A percentile compares a stretch with the other conserved stretches of the same genome.
Conservation (phyloP, 1,284 basidiomycete species). For the Cutaneotrichosporon sp. region DNA sequence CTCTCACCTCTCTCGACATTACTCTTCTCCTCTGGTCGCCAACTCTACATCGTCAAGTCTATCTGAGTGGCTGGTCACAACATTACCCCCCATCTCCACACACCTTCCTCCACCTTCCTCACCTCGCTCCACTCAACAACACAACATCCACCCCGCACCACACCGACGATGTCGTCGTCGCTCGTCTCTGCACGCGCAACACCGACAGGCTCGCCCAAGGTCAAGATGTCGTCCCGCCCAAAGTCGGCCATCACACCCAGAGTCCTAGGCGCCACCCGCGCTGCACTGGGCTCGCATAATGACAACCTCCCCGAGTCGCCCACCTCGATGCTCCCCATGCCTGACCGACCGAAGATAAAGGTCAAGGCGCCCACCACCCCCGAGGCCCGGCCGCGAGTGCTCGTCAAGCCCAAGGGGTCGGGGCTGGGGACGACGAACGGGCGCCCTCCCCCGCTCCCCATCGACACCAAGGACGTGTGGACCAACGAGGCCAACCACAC, state of each 20-base stretch:
- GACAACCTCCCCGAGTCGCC: slow-evolving; percentile 22
- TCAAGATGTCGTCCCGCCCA: slow-evolving; percentile 12
- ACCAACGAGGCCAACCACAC: slow-evolving; percentile 13
- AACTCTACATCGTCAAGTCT: background rate
- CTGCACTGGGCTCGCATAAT: slow-evolving; percentile 15
- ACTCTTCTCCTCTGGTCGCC: background rate
- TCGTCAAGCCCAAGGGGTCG: slow-evolving; percentile 29
- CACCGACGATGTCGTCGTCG: slow-evolving; percentile 1
- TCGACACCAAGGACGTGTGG: slow-evolving; percentile 11
- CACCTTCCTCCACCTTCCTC: background rate
- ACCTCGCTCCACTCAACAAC: background rate
- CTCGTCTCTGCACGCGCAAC: slow-evolving; percentile 1
- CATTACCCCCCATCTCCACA: background rate
- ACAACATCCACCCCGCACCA: background rate
- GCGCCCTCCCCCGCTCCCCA: background rate
- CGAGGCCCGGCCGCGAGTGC: slow-evolving; percentile 42
- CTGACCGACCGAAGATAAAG: slow-evolving; percentile 33
- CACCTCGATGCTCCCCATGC: slow-evolving; percentile 11
- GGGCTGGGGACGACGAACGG: background rate
- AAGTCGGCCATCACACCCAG: slow-evolving; percentile 1
- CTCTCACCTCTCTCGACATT: background rate
- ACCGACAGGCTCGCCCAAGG: slow-evolving; percentile 1
- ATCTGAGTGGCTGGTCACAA: background rate
- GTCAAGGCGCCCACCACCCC: slow-evolving; percentile 47
- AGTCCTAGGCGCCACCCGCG: slow-evolving; percentile 9